Base-by-base conservation (phyloP, 2,329 filamentous ascomycete genomes). In the Colletotrichum melonis region DNA sequence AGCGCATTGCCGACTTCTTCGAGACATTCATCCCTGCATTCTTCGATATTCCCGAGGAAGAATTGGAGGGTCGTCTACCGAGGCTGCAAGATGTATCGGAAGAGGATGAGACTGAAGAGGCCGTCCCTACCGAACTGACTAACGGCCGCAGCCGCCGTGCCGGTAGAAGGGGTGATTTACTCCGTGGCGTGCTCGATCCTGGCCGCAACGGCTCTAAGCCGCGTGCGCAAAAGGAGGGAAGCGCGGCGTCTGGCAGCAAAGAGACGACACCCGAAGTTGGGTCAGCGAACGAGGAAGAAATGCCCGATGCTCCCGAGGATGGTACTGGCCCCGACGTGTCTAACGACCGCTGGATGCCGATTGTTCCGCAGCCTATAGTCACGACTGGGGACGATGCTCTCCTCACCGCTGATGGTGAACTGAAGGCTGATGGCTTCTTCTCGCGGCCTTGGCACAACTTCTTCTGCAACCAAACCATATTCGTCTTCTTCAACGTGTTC, bases 401-500 rank as follows among this genome's bases (percentile, higher is more conserved):
- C 79, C 87, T 85, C 82, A 90, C 87, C 79, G 88, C 85, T 52
- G 91, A 89, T 76, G 90, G 88, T 79, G 91, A 88, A 83, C 90
- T 89, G 78, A 96, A 89, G 86, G 93, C 84, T 74, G 95, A 98
- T 74, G 93, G 95, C 64, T 92, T 94, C 71, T 97, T 97, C 83
- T 88, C 89, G 76, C 93, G 95, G 59, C 91, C 92, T 12, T 92
- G 91, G 83, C 97, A 95, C 86, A 96, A 96, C 80, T 91, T 98
- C 80, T 99, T 97, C 85, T 93, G 92, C 81, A 98, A 98, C 81
- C 90, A 95, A 78, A 94, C 93, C 4, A 92, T 99, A 73, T 98
- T 95, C 80, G 95, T 97, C 83, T 98, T 99, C 87, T 93, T 99
- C 86, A 94, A 93, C 77, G 92, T 98, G 74, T 97, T 99, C 81